Conservation (phyloP, 2,329 filamentous ascomycete species). For the Graphilbum ipis-grandicollis region DNA sequence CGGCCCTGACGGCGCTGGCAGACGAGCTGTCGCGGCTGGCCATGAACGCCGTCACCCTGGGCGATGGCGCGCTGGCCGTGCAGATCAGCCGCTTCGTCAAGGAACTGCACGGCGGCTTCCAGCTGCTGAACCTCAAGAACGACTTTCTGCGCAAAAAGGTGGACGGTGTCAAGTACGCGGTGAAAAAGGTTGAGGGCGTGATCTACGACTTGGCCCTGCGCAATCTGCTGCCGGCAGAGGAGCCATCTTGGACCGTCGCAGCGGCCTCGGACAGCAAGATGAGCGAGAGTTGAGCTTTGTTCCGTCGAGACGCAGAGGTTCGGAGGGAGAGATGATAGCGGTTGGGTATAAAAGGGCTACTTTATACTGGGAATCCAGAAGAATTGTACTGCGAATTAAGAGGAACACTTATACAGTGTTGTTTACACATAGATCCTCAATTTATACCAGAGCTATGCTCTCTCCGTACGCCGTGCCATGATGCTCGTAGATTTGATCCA, state of each 20-base stretch:
- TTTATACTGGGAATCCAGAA: no score
- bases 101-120: constrained; percentile 88
- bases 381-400: no score
- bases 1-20: constrained; percentile 69
- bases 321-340: no score
- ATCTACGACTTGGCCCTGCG: constrained; percentile 88
- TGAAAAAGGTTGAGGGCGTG: constrained; percentile 96
- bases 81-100: constrained; percentile 87
- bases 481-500: no score
- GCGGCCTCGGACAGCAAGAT: constrained; percentile 6
- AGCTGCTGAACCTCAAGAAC: constrained; percentile 94
- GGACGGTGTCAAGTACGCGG: constrained; percentile 89
- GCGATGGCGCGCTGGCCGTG: constrained; percentile 71
- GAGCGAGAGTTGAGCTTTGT: constrained; percentile 1
- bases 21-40: constrained; percentile 84
- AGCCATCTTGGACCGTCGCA: constrained; percentile 11
- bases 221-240: constrained; percentile 48
- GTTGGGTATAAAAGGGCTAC: no score
- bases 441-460: no score
- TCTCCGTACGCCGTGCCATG: no score
- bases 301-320: no score
- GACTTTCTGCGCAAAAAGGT: constrained; percentile 74
- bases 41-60: constrained; percentile 84
- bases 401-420: no score
- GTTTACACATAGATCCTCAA: no score